These are phyloP conservation scores for Phytophthora melonis DNA, from an alignment of 352 stramenopile genomes.

Conservation along the genomic window DNA sequence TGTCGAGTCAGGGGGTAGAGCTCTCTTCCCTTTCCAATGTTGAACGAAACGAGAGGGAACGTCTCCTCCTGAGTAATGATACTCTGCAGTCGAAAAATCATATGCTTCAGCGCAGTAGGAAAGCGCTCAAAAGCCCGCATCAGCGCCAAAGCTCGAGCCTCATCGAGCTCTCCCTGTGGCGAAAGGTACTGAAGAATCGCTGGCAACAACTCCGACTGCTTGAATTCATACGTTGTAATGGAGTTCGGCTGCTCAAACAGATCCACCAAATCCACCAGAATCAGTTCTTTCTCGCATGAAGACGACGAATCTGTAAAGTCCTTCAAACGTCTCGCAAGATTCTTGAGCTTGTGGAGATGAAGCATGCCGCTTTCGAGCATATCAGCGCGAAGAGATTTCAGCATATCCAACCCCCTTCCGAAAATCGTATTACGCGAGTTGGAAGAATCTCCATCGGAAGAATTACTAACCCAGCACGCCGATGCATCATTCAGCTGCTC, in stretches of 20 bases:
- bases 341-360: constrained; percentile 78
- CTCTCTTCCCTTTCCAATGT: constrained; percentile 72
- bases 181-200: constrained; percentile 68
- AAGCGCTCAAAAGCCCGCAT: constrained; percentile 58
- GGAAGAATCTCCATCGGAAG: constrained; percentile 17
- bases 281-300: constrained; percentile 53
- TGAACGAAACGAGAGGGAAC: constrained; percentile 71
- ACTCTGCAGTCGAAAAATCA: constrained; percentile 70
- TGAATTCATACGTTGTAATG: constrained; percentile 89
- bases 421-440: constrained; percentile 60
- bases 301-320: constrained; percentile 43
- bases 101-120: constrained; percentile 59
- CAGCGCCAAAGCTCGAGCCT: constrained; percentile 45
- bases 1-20: constrained; percentile 81
- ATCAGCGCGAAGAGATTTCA: constrained; percentile 67
- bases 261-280: constrained; percentile 77
- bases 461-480: constrained; percentile 40
- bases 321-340: constrained; percentile 69
- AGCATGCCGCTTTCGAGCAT: constrained; percentile 84
- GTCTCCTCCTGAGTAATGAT: constrained; percentile 83
- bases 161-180: constrained; percentile 42
- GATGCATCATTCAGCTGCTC: constrained; percentile 62
- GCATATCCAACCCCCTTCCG: constrained; percentile 52
- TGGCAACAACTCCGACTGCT: constrained; percentile 78
- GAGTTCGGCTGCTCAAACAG: constrained; percentile 79